Evolutionary conservation across 2,329 filamentous ascomycete genomes (phyloP).

Genomic region (Aspergillus hortae): DNA sequence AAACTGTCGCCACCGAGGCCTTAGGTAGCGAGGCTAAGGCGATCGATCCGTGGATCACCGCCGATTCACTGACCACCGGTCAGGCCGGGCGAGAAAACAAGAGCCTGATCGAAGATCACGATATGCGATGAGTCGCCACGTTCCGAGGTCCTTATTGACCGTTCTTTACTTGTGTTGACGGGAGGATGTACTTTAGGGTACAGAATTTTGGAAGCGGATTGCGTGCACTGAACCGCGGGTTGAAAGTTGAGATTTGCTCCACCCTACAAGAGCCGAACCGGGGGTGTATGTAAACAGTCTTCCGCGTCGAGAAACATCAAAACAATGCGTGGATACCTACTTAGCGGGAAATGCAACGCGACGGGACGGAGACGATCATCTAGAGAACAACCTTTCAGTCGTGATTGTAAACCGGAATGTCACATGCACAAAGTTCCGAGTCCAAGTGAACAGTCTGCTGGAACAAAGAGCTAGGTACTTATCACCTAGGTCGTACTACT

Average conservation of each 20-base stretch:
- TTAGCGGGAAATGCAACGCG: not conserved
- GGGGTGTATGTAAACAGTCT: constrained; percentile 17
- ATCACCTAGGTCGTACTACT: too few species aligned
- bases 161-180: too few species aligned
- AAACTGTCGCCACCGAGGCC: too few species aligned
- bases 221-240: constrained; percentile 8
- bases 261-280: constrained; percentile 11
- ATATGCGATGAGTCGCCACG: not conserved
- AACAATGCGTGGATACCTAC: constrained; percentile 7
- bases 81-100: not conserved
- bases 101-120: not conserved
- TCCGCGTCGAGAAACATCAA: constrained; percentile 18
- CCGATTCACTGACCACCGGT: not conserved
- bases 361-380: not conserved
- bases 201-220: constrained; percentile 3
- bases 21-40: not conserved
- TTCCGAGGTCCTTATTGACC: too few species aligned
- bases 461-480: too few species aligned
- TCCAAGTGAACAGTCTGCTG: too few species aligned
- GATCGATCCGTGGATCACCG: not conserved
- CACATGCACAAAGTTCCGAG: too few species aligned
- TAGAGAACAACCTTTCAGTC: not conserved
- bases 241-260: constrained; percentile 11
- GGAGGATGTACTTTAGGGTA: too few species aligned
- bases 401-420: too few species aligned